Evolutionary conservation across 1,139 yeast genomes (phyloP).

Genomic region (Zygoascus meyerae): DNA sequence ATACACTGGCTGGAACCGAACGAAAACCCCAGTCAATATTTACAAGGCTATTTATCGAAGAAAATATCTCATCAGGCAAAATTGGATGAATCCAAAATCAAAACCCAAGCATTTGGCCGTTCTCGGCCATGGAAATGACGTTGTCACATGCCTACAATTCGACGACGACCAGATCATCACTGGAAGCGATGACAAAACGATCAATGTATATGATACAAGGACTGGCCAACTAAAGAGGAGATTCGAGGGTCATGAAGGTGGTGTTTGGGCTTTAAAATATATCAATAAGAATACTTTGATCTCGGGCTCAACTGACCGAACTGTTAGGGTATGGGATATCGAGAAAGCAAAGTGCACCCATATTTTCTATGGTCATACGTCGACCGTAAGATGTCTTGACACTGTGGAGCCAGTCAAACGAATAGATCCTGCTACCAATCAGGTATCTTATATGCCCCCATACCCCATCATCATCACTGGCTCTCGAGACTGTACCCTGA

Average conservation of each 20-base stretch:
- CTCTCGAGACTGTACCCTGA: conserved; percentile 81
- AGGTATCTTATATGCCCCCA: conserved; percentile 56
- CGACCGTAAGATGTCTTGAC: conserved; percentile 87
- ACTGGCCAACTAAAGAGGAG: conserved; percentile 52
- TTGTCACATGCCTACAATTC: conserved; percentile 90
- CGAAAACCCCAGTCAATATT: conserved; percentile 23
- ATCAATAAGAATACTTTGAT: conserved; percentile 64
- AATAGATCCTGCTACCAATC: conserved; percentile 22
- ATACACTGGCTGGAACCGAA: conserved; percentile 31
- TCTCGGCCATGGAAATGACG: conserved; percentile 70
- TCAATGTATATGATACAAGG: conserved; percentile 72
- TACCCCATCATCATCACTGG: conserved; percentile 73
- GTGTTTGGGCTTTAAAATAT: conserved; percentile 97
- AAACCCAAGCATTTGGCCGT: conserved; percentile 66
- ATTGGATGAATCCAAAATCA: conserved; percentile 80
- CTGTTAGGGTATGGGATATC: conserved; percentile 88
- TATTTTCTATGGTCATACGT: conserved; percentile 82
- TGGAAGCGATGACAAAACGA: conserved; percentile 83
- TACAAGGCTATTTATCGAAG: conserved; percentile 61
- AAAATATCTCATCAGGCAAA: conserved; percentile 54
- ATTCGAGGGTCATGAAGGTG: conserved; percentile 88
- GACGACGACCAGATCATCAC: conserved; percentile 89
- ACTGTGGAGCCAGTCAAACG: conserved; percentile 56
- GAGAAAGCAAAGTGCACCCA: conserved; percentile 72
- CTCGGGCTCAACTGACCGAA: conserved; percentile 87